Evolutionary conservation across 148 eudicot genomes (phyloP).

Genomic region (Dysphania ambrosioides): DNA sequence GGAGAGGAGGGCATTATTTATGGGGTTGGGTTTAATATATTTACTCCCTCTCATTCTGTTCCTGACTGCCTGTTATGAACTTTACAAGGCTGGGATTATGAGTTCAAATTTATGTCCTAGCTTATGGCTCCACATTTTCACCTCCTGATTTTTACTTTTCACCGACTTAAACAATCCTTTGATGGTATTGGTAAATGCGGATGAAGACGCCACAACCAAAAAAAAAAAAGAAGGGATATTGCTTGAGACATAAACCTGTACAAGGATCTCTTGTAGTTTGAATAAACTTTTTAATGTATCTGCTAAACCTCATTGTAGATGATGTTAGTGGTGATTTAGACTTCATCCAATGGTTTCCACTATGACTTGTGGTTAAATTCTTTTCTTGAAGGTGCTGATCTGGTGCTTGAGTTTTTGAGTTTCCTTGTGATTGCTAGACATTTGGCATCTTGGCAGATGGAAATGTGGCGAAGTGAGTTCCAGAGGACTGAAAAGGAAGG

Average conservation of each 20-base stretch:
- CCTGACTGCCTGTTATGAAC: neutral
- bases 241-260: neutral
- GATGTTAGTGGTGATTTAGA: no score
- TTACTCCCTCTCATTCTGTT: neutral
- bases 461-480: constrained; percentile 79
- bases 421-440: no score
- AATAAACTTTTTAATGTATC: neutral
- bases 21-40: neutral
- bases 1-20: neutral
- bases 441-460: constrained; percentile 52
- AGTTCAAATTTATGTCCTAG: neutral
- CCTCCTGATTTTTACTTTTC: neutral
- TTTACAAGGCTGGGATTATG: neutral
- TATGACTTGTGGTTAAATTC: neutral
- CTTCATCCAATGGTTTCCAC: no score
- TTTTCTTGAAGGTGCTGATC: neutral
- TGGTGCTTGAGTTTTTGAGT: neutral
- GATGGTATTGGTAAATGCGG: no score
- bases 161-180: neutral
- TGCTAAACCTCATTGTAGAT: no score
- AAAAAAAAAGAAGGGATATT: neutral
- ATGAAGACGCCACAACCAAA: neutral
- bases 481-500: constrained; percentile 83
- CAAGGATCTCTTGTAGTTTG: neutral
- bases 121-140: neutral